Evolutionary conservation across 345 rosid species (phyloP), one percentile per base, ranked within the genome.

Genomic region (Brassica incana): DNA sequence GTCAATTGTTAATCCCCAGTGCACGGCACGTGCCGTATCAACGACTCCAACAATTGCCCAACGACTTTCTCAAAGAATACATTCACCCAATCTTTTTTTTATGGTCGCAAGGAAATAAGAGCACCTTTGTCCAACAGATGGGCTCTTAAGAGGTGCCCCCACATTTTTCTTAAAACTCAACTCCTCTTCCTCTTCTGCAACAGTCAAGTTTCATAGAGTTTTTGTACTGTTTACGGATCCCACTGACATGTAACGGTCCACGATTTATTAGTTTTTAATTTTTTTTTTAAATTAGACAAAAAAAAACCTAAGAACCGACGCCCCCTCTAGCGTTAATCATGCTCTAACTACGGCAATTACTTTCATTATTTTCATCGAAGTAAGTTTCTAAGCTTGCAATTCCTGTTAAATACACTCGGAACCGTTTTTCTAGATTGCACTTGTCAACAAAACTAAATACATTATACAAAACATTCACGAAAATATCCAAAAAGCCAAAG

Each of bases 21-120:
- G 78, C 63, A 48, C 58, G 78, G n/a, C 75, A 79, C 70, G 71
- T 74, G 74, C 65, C 70, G 74, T 45, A 59, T 43, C 32, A 71
- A 15, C 71, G 58, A 71, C 56, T 64, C n/a, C 52, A 48, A 38
- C 43, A 15, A 60, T 6, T 0, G 14, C 5, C 38, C 18, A 2
- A 40, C 0, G 73, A 67, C 77, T 72, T 59, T 14, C 29, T 73
- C 78, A 73, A 10, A 43, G 50, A 36, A 36, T 36, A 36, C 40
- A 36, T 36, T 36, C 8, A 40, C 45, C 12, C 45, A 40, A 9
- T 40, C 45, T 30, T 29, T 29, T 11, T 29, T 12, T 62, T 59
- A 0, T 12, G 12, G n/a, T 15, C 14, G 7, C 20, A 4, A 59
- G 65, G 45, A 48, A 23, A 23, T 23, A 23, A 23, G 25, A 23